A percentile compares a stretch with the other conserved stretches of the same genome.
Evolutionary conservation across 352 stramenopile genomes (phyloP).

Genomic region (Phytophthora agathidicida): DNA sequence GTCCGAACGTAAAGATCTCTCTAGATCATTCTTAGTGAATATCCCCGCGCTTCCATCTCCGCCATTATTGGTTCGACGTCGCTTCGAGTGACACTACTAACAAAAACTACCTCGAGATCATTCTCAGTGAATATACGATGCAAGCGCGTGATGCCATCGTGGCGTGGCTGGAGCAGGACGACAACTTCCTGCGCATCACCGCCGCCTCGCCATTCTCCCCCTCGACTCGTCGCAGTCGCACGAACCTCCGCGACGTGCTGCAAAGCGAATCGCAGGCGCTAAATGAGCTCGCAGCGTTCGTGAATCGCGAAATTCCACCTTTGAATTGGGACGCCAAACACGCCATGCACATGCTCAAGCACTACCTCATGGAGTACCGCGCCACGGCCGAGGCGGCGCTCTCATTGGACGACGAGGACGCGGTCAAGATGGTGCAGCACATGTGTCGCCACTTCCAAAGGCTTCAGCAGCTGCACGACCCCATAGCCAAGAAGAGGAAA

Average conservation of each 20-base stretch:
- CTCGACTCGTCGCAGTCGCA: background rate
- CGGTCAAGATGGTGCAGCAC: slow-evolving; percentile 3
- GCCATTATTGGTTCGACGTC: slow-evolving; percentile 42
- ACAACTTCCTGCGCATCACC: slow-evolving; percentile 18
- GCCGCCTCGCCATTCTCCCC: slow-evolving; percentile 4
- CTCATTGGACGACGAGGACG: slow-evolving; percentile 6
- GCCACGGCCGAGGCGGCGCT: background rate
- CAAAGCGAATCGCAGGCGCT: background rate
- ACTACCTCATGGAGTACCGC: slow-evolving; percentile 17
- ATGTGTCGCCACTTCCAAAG: slow-evolving; percentile 17
- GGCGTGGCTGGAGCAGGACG: slow-evolving; percentile 19
- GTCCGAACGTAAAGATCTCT: no score
- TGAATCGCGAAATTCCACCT: slow-evolving; percentile 6
- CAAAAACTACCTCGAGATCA: background rate
- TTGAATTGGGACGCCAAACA: slow-evolving; percentile 6
- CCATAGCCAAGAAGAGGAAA: background rate
- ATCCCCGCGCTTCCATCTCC: no score
- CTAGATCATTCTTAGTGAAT: no score
- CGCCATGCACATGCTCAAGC: slow-evolving; percentile 11
- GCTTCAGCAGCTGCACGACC: slow-evolving; percentile 10
- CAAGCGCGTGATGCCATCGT: slow-evolving; percentile 23
- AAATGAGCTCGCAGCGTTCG: slow-evolving; percentile 10
- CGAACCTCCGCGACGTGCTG: slow-evolving; percentile 1
- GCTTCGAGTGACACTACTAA: no score
- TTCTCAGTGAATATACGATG: slow-evolving; percentile 1